A percentile compares a stretch with the other conserved stretches of the same genome.
Evolutionary conservation across 202 grass and related monocot genomes (phyloP).

Genomic region (Musa balbisiana): DNA sequence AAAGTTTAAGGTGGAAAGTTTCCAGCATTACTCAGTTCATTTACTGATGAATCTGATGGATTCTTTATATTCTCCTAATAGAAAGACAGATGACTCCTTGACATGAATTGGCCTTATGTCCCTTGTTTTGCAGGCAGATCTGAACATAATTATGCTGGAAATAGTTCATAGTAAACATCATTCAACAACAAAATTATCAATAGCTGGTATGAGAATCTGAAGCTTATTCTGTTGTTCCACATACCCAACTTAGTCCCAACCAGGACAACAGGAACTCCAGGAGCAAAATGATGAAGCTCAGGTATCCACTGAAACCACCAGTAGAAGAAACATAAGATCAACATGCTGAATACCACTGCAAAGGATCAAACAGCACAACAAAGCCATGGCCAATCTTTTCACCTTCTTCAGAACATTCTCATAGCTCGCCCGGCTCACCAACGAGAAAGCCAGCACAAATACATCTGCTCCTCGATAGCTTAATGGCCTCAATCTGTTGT

Average conservation of each 20-base stretch:
- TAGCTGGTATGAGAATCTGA: neutral
- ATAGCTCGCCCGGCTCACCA: conserved; percentile 95
- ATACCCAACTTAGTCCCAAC: conserved; percentile 97
- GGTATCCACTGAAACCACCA: conserved; percentile 84
- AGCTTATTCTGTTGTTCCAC: conserved; percentile 11
- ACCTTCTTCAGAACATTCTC: conserved; percentile 99
- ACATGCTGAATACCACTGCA: neutral
- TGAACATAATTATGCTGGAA: neutral
- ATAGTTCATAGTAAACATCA: too few relatives aligned
- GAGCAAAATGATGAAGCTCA: conserved; percentile 97
- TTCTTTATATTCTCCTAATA: too few relatives aligned
- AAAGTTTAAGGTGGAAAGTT: neutral
- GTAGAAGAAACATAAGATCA: conserved; percentile 10
- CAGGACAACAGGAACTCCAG: conserved; percentile 86
- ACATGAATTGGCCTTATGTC: too few relatives aligned
- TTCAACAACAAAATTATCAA: too few relatives aligned
- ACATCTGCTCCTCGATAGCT: conserved; percentile 98
- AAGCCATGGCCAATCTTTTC: neutral
- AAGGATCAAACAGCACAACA: conserved; percentile 4
- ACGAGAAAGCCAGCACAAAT: conserved; percentile 89
- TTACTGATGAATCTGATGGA: neutral
- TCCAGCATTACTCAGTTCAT: neutral
- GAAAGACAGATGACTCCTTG: too few relatives aligned
- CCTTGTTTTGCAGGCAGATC: neutral
- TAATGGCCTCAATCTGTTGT: conserved; percentile 85